Conservation (phyloP, 2,329 filamentous ascomycete species). For the Colletotrichum gloeosporioides region DNA sequence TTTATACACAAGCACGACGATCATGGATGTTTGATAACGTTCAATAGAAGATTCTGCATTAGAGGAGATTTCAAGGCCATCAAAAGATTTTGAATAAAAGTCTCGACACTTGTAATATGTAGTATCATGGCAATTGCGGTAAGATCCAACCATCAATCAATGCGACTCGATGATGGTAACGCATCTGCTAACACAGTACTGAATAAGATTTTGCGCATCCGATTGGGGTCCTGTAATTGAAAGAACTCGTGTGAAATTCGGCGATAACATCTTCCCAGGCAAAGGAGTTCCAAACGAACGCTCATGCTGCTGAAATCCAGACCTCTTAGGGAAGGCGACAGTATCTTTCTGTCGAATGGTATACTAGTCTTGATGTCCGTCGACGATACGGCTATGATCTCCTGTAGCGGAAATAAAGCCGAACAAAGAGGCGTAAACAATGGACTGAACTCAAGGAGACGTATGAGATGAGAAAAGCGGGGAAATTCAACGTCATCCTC, state of each 20-base stretch:
- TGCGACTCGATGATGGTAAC: neutral
- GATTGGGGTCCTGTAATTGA: neutral
- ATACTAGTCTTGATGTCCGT: neutral
- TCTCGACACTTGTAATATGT: neutral
- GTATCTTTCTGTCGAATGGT: neutral
- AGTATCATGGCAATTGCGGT: neutral
- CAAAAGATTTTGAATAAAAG: neutral
- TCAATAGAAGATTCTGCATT: neutral
- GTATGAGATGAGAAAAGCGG: neutral
- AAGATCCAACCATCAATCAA: neutral
- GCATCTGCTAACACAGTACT: neutral
- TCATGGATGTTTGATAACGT: neutral
- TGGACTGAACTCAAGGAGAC: neutral
- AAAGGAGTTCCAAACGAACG: neutral
- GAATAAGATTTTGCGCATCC: neutral
- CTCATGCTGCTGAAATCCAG: neutral
- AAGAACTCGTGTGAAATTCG: neutral
- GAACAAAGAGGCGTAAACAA: neutral
- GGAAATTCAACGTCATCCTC: neutral
- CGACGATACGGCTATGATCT: neutral
- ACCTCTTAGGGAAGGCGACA: neutral
- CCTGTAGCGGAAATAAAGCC: neutral
- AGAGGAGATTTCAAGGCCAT: neutral
- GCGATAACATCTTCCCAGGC: neutral
- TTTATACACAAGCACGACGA: neutral